A percentile compares a stretch with the other conserved stretches of the same genome.
Evolutionary conservation across 805 yeast species (phyloP).

Genomic region (Schizosaccharomyces pombe): DNA sequence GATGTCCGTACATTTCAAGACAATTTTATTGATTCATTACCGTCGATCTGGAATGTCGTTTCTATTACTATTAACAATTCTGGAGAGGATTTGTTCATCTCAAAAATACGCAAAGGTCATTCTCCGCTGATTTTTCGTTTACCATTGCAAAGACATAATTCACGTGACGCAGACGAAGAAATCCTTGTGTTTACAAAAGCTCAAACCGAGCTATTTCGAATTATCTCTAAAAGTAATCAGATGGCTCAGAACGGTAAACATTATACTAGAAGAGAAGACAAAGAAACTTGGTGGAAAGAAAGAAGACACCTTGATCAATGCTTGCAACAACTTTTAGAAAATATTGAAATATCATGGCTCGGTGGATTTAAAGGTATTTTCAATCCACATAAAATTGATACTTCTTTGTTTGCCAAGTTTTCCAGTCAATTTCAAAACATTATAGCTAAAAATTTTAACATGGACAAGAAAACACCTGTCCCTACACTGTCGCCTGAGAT

Average conservation of each 20-base stretch:
- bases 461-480: too few relatives aligned
- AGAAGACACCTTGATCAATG: constrained; percentile 38
- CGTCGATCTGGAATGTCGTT: constrained; percentile 33
- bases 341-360: constrained; percentile 45
- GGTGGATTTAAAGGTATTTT: constrained; percentile 53
- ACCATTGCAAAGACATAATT: constrained; percentile 31
- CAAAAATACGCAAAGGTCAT: constrained; percentile 19
- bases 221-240: constrained; percentile 37
- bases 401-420: constrained; percentile 13
- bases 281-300: constrained; percentile 55
- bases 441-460: background rate
- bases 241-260: constrained; percentile 14
- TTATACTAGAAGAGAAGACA: constrained; percentile 21
- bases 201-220: constrained; percentile 22
- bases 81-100: constrained; percentile 34
- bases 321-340: constrained; percentile 28
- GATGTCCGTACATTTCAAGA: constrained; percentile 6
- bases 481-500: constrained; percentile 24
- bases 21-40: constrained; percentile 16
- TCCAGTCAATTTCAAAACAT: background rate
- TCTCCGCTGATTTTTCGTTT: constrained; percentile 30
- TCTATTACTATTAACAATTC: constrained; percentile 35
- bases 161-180: constrained; percentile 23
- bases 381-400: background rate
- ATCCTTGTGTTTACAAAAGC: constrained; percentile 25